A percentile compares a stretch with the other conserved stretches of the same genome.
Conservation (phyloP, 108 stramenopile species). For the Pseudonitzschia delicatissima region DNA sequence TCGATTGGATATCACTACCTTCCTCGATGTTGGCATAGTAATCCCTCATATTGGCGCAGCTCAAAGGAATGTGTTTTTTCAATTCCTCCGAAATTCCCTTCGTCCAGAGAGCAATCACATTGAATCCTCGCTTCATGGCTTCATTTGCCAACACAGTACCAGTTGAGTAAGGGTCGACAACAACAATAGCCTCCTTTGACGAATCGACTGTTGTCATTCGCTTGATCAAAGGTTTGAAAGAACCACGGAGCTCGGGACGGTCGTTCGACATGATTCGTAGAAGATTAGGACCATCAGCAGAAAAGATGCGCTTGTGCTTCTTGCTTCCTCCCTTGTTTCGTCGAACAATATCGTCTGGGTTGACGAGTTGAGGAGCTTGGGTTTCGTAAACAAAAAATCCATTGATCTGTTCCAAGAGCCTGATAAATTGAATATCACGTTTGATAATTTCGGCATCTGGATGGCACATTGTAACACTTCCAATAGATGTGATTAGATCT, state of each 20-base stretch:
- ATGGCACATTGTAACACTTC: slow-evolving; percentile 67
- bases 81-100: slow-evolving; percentile 54
- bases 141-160: slow-evolving; percentile 70
- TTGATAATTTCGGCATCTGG: slow-evolving; percentile 47
- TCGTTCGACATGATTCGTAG: slow-evolving; percentile 71
- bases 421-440: slow-evolving; percentile 57
- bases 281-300: slow-evolving; percentile 64
- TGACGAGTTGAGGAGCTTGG: slow-evolving; percentile 38
- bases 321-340: slow-evolving; percentile 1
- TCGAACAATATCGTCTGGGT: not conserved
- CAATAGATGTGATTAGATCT: slow-evolving; percentile 66
- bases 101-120: slow-evolving; percentile 72
- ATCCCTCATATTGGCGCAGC: slow-evolving; percentile 29
- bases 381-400: slow-evolving; percentile 69
- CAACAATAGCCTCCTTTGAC: slow-evolving; percentile 73
- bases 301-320: slow-evolving; percentile 33
- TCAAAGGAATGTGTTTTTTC: slow-evolving; percentile 68
- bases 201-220: slow-evolving; percentile 76
- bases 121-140: slow-evolving; percentile 64
- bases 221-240: slow-evolving; percentile 40
- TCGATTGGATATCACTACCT: slow-evolving; percentile 44
- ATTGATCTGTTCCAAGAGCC: slow-evolving; percentile 69
- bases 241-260: slow-evolving; percentile 56
- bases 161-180: slow-evolving; percentile 90
- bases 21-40: slow-evolving; percentile 56